phyloP scores from a whole-genome alignment of 768 basidiomycete species.

The Mycena epipterygia region DNA sequence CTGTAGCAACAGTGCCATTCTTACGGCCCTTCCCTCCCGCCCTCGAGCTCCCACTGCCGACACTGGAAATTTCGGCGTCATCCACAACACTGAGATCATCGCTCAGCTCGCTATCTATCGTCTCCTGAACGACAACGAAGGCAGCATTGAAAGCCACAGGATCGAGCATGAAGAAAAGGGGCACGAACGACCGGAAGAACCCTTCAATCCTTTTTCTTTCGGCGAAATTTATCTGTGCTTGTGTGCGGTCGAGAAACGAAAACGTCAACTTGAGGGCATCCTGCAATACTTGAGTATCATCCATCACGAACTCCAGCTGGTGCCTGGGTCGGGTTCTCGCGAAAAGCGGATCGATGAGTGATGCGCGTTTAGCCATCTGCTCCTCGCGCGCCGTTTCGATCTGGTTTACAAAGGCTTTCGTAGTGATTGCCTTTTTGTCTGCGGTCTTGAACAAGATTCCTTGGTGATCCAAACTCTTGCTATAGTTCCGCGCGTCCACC shows the following conservation, averaged over 20 bases:
- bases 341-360: constrained; percentile 67
- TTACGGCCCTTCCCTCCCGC: constrained; percentile 48
- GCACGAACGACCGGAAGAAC: constrained; percentile 82
- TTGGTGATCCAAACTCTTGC: constrained; percentile 94
- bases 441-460: constrained; percentile 89
- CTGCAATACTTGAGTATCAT: constrained; percentile 82
- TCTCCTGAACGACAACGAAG: constrained; percentile 72
- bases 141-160: constrained; percentile 76
- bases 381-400: constrained; percentile 89
- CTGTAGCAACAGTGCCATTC: constrained; percentile 35
- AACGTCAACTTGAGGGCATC: constrained; percentile 92
- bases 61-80: constrained; percentile 55
- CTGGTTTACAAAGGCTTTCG: constrained; percentile 84
- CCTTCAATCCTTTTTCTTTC: constrained; percentile 89
- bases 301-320: constrained; percentile 85
- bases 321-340: constrained; percentile 76
- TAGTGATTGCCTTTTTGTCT: constrained; percentile 88
- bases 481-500: constrained; percentile 94
- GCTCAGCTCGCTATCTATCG: constrained; percentile 67
- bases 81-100: constrained; percentile 61
- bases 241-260: constrained; percentile 91
- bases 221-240: constrained; percentile 74
- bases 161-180: constrained; percentile 85
- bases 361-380: constrained; percentile 81
- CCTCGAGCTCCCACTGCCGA: constrained; percentile 55